These are phyloP conservation scores for Cyberlindnera meyerae DNA, from an alignment of 805 yeast species.

Conservation along the genomic window DNA sequence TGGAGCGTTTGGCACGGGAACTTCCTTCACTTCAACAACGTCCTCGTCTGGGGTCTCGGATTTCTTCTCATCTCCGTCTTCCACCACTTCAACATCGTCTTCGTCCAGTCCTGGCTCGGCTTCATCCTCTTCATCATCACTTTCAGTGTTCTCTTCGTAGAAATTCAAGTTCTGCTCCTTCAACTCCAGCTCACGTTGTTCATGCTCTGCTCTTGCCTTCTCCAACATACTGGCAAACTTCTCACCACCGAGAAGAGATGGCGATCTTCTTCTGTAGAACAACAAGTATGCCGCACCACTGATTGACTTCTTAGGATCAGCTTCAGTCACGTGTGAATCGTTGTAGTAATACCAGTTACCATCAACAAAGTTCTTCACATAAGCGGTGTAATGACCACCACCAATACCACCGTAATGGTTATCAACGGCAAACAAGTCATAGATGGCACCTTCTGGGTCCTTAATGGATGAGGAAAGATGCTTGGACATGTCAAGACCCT, in stretches of 20 bases:
- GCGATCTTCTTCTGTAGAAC: conserved; percentile 62
- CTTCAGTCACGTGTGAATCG: conserved; percentile 68
- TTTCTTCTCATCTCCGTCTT: conserved; percentile 3
- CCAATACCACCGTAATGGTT: conserved; percentile 96
- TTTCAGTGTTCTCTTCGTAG: conserved; percentile 25
- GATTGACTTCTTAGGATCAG: conserved; percentile 55
- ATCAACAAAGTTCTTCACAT: conserved; percentile 73
- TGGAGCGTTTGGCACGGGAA: background rate
- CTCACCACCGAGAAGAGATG: conserved; percentile 43
- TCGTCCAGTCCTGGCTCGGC: conserved; percentile 2
- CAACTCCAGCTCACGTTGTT: conserved; percentile 20
- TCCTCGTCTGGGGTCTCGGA: too few relatives aligned
- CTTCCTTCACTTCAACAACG: too few relatives aligned
- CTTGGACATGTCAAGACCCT: conserved; percentile 67
- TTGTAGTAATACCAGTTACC: conserved; percentile 84
- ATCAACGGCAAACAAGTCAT: conserved; percentile 89
- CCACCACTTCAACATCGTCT: conserved; percentile 6
- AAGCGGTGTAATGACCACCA: conserved; percentile 96
- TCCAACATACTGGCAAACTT: conserved; percentile 36
- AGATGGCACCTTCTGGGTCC: conserved; percentile 37
- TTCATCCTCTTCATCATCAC: conserved; percentile 13
- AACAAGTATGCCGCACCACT: conserved; percentile 82
- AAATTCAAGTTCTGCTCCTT: conserved; percentile 23
- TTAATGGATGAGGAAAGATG: conserved; percentile 39
- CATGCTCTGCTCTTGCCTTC: conserved; percentile 35